These are phyloP conservation scores for Hemisphaericaspora subhashii DNA, from an alignment of 1,139 yeast species.

Conservation along the genomic window DNA sequence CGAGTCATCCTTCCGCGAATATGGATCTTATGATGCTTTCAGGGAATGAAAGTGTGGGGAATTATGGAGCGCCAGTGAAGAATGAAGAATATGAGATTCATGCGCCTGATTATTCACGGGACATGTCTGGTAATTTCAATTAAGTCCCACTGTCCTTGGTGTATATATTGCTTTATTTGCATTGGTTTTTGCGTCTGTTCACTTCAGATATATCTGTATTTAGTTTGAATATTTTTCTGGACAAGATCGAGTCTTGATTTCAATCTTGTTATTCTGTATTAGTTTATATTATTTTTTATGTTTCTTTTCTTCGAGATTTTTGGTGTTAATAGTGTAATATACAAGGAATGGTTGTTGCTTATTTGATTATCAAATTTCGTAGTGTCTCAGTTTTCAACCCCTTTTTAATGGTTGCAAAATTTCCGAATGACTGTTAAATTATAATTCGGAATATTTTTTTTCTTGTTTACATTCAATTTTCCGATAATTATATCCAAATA, in stretches of 20 bases:
- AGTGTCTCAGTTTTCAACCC: too few relatives aligned
- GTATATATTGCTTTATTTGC: too few relatives aligned
- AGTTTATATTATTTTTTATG: neutral
- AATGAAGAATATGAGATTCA: constrained; percentile 15
- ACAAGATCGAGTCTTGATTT: neutral
- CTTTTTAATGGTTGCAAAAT: too few relatives aligned
- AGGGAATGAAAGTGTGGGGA: neutral
- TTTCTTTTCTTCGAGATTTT: neutral
- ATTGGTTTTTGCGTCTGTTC: neutral
- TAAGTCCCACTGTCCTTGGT: too few relatives aligned
- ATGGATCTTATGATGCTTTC: constrained; percentile 21
- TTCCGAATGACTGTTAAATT: too few relatives aligned
- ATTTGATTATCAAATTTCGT: too few relatives aligned
- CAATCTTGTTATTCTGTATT: neutral
- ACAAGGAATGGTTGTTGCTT: neutral
- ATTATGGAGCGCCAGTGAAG: neutral
- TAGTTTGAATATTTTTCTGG: neutral
- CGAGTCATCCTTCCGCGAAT: constrained; percentile 15
- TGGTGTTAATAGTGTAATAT: neutral
- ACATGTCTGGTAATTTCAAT: constrained; percentile 8
- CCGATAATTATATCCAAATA: too few relatives aligned
- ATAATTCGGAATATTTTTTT: neutral
- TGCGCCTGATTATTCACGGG: constrained; percentile 14
- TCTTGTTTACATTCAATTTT: too few relatives aligned
- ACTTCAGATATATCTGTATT: neutral